A percentile compares a stretch with the other conserved stretches of the same genome.
Conservation (phyloP, 208 protist species). For the Trichomonas gallinae region DNA sequence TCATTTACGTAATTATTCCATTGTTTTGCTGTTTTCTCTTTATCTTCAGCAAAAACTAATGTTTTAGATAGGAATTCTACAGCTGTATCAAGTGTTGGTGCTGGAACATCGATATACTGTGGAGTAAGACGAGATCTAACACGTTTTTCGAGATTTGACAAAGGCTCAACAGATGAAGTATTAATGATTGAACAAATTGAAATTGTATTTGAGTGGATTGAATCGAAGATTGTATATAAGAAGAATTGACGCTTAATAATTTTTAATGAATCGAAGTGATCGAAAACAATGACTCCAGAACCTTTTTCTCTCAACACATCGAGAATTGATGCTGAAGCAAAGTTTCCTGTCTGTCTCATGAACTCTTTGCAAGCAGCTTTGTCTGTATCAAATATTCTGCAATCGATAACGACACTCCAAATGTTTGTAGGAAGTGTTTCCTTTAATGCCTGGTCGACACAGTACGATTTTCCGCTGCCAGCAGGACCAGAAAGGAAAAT, state of each 20-base stretch:
- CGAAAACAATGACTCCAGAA: neutral
- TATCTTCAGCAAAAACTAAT: neutral
- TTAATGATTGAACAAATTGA: neutral
- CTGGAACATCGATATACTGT: neutral
- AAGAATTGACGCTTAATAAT: neutral
- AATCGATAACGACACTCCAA: neutral
- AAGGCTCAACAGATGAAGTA: constrained; percentile 3
- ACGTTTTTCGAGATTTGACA: constrained; percentile 2
- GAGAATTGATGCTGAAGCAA: neutral
- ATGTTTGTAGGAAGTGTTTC: neutral
- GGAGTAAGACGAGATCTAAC: neutral
- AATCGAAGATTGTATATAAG: neutral
- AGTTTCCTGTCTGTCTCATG: neutral
- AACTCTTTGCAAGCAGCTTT: neutral
- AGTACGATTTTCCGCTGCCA: neutral
- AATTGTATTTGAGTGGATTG: neutral
- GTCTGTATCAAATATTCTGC: neutral
- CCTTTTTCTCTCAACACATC: neutral
- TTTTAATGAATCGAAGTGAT: neutral
- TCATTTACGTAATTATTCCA: neutral
- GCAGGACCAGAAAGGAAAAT: neutral
- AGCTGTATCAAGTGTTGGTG: neutral
- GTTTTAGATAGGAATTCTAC: neutral
- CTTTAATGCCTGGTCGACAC: neutral
- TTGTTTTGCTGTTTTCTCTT: neutral